Evolutionary conservation across 2,329 filamentous ascomycete genomes (phyloP), one percentile per base, ranked within the genome.

Genomic region (Epichloe uncinata): DNA sequence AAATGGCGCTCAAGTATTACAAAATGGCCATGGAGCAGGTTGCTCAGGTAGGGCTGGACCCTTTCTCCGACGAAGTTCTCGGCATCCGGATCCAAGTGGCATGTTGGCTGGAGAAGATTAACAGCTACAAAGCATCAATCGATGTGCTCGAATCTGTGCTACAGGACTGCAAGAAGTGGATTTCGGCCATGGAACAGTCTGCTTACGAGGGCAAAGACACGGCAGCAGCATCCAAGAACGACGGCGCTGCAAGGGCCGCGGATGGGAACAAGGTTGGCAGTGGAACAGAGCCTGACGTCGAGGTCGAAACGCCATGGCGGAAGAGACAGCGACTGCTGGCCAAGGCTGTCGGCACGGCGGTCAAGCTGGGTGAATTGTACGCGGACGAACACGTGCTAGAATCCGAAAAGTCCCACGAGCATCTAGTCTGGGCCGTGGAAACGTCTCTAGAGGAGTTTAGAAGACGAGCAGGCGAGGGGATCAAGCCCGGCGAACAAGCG

Each of bases 21-120:
- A 82, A 82, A 59, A 77, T 85, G 56, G 89, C 90, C 3, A 72
- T 97, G 51, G 73, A 82, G 54, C 75, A 84, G 47, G 88, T 88
- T 51, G 71, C 81, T 46, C 81, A 87, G 60, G 62, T 85, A 47
- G 81, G 82, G 0, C 79, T 98, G 70, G 88, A 97, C 61, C 87
- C 87, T 0, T 94, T 90, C 63, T 90, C 86, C 4, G 86, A 96
- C 58, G 90, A 96, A 63, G 83, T 96, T 35, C 75, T 96, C 57
- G 93, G 93, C 8, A 82, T 97, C 48, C 87, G 89, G 61, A 82
- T 97, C 47, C 82, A 90, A 62, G 74, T 95, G 8, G 82, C 87
- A 1, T 75, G 77, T 9, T 81, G 95, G 74, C 74, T 95, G 54
- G 87, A 96, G 66, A 83, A 84, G 60, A 78, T 87, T 15, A 75